Conservation (phyloP, 257 asterid genomes). For the Nemophila menziesii region DNA sequence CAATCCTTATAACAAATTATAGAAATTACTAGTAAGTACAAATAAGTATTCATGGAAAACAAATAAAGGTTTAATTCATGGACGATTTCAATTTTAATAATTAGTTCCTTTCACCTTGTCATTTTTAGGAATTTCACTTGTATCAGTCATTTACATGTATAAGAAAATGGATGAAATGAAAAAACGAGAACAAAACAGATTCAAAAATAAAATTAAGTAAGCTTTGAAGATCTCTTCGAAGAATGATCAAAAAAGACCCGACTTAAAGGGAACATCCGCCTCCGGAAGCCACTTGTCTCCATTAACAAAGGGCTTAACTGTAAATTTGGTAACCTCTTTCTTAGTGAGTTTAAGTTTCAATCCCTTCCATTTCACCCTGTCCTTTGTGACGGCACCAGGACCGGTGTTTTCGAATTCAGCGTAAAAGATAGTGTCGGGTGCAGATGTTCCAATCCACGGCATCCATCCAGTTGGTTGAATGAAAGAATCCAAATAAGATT, state of each 20-base stretch:
- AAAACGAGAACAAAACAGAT: neutral
- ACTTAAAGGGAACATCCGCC: constrained; percentile 34
- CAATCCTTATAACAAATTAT: too few relatives aligned
- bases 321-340: constrained; percentile 33
- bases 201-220: too few relatives aligned
- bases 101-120: too few relatives aligned
- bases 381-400: constrained; percentile 44
- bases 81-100: too few relatives aligned
- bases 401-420: constrained; percentile 56
- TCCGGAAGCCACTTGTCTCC: constrained; percentile 55
- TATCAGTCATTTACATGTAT: neutral
- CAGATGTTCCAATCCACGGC: constrained; percentile 73
- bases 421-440: constrained; percentile 63
- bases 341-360: too few relatives aligned
- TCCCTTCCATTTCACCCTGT: constrained; percentile 68
- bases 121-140: too few relatives aligned
- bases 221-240: too few relatives aligned
- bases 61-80: too few relatives aligned
- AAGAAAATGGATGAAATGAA: neutral
- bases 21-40: too few relatives aligned
- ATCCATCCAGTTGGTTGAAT: constrained; percentile 66
- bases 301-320: constrained; percentile 40
- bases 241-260: too few relatives aligned
- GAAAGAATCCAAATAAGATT: constrained; percentile 26
- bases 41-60: too few relatives aligned